Base-by-base conservation (phyloP, 208 protist genomes). In the Wallacemonas rigidus region DNA sequence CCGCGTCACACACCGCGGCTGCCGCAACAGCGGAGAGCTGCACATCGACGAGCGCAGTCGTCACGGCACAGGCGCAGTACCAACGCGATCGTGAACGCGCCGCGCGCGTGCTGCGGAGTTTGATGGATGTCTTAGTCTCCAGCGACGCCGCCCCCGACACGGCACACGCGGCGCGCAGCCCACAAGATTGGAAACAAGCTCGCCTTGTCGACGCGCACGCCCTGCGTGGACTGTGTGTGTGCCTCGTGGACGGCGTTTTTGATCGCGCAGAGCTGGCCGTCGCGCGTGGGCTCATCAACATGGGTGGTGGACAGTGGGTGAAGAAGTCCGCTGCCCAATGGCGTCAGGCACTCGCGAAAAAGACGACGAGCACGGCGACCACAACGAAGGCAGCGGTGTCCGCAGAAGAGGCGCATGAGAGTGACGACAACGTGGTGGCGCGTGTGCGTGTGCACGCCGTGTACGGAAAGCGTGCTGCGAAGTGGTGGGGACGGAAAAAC, bases 231-330 rank as follows among this genome's bases (percentile, higher is more conserved):
- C 15, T 65, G 47, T 17, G 53, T 50, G 75, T 93, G 64, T 95
- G 91, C 73, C 89, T 92, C 48, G 57, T 89, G n/a, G 87, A 93
- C 11, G 79, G 82, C 38, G 83, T 90, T 1, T 95, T 87, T 72
- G 76, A 78, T 8, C 84, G 88, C 9, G 69, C 85, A 6, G 85
- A 89, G 36, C 67, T 89, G 69, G 86, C 79, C 4, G 85, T 93
- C 55, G 79, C 83, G 38, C 88, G 91, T 6, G 88, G 83, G 3
- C 80, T 95, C 6, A 74, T 93, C n/a, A 88, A 88, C 36, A 72
- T 86, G 50, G 86, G 91, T 38, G 79, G 81, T 35, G 91, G 88
- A 0, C 26, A 36, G 3, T 87, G 76, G 38, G 68, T 85, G 50
- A 95, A 95, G 78, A 71, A 82, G 38, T 78, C 69, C 1, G 72